Percentiles rank a stretch among this genome's conserved stretches.
Conservation (phyloP, 371 early-diverging fungal genomes). For the Rhizopus arrhizus region DNA sequence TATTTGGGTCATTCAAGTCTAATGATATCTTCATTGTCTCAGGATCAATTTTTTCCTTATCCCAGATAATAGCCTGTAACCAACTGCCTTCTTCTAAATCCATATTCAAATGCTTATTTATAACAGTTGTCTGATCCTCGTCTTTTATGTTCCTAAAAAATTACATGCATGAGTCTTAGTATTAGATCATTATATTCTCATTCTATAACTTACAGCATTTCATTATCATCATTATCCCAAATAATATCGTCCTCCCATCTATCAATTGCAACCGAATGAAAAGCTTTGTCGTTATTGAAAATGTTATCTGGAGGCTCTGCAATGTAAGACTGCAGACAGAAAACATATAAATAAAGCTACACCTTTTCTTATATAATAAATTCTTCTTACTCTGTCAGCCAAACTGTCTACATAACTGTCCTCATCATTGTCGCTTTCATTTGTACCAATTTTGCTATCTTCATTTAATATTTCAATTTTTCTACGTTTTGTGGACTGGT, state of each 20-base stretch:
- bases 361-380: too few relatives aligned
- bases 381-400: too few relatives aligned
- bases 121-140: constrained; percentile 12
- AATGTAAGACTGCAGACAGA: too few relatives aligned
- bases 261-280: constrained; percentile 70
- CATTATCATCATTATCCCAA: constrained; percentile 71
- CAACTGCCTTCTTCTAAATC: constrained; percentile 67
- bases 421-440: too few relatives aligned
- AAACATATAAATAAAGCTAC: too few relatives aligned
- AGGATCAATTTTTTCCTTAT: constrained; percentile 58
- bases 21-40: constrained; percentile 67
- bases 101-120: constrained; percentile 51
- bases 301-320: not conserved
- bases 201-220: constrained; percentile 4
- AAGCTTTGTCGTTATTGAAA: constrained; percentile 39
- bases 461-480: too few relatives aligned
- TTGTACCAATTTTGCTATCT: too few relatives aligned
- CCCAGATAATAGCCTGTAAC: constrained; percentile 79
- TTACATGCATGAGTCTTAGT: not conserved
- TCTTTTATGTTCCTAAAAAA: not conserved
- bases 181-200: not conserved
- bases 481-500: too few relatives aligned
- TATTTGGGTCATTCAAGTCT: constrained; percentile 76
- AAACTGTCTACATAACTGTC: too few relatives aligned
- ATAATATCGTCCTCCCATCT: constrained; percentile 84